These are phyloP conservation scores for Fraxinus sp. DNA, from an alignment of 305 asterid genomes.

Conservation along the genomic window DNA sequence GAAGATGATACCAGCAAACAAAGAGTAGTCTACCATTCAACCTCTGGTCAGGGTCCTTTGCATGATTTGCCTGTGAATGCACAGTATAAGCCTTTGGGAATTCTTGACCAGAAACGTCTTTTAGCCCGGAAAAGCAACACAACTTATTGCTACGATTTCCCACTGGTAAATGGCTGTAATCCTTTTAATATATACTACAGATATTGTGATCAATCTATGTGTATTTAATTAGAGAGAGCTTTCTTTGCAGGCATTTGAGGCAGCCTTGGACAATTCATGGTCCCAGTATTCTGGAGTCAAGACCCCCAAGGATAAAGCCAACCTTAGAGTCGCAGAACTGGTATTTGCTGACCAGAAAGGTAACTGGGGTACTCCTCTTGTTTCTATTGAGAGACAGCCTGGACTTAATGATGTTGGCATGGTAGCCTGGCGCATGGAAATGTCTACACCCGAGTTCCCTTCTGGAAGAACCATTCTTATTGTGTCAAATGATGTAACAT, in stretches of 20 bases:
- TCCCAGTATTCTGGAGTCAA: constrained; percentile 34
- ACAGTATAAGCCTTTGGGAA: constrained; percentile 69
- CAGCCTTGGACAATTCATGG: constrained; percentile 79
- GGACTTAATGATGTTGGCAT: constrained; percentile 86
- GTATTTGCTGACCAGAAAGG: constrained; percentile 66
- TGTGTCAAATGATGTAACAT: constrained; percentile 88
- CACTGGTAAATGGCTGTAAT: constrained; percentile 59
- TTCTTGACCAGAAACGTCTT: constrained; percentile 87
- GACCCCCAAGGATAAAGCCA: constrained; percentile 55
- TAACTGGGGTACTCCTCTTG: constrained; percentile 86
- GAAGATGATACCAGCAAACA: constrained; percentile 69
- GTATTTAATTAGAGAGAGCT: constrained; percentile 11
- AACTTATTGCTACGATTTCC: constrained; percentile 95
- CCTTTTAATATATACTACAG: not conserved
- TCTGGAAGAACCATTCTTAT: constrained; percentile 76
- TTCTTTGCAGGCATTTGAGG: constrained; percentile 77
- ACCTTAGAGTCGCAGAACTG: constrained; percentile 65
- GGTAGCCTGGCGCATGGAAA: constrained; percentile 96
- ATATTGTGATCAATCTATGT: constrained; percentile 5
- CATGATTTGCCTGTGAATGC: constrained; percentile 77
- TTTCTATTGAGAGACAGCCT: constrained; percentile 60
- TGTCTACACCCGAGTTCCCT: constrained; percentile 95
- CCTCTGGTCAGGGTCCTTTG: constrained; percentile 60
- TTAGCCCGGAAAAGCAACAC: constrained; percentile 87
- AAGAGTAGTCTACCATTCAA: constrained; percentile 61